Conservation (phyloP, 805 yeast genomes). For the Starmerella geochares region DNA sequence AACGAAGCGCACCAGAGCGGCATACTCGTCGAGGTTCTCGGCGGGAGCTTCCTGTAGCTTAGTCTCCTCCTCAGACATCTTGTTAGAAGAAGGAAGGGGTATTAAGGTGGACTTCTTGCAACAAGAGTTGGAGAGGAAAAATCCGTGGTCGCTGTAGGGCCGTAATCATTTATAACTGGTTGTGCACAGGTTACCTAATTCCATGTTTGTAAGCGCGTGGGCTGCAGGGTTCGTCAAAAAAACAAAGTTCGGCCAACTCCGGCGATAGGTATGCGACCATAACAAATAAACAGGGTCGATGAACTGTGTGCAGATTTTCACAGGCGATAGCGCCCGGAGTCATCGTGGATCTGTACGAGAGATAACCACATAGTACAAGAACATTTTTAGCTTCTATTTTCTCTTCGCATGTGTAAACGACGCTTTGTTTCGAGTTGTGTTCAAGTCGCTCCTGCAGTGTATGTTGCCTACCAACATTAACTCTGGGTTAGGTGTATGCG, state of each 20-base stretch:
- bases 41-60: slow-evolving; percentile 30
- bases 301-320: background rate
- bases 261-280: slow-evolving; percentile 17
- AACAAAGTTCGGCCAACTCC: slow-evolving; percentile 21
- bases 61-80: slow-evolving; percentile 28
- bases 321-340: background rate
- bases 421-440: background rate
- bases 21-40: slow-evolving; percentile 36
- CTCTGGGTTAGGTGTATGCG: slow-evolving; percentile 1
- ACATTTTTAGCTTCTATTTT: too few species aligned
- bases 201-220: background rate
- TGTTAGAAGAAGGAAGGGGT: slow-evolving; percentile 26
- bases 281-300: slow-evolving; percentile 17
- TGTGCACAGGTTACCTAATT: slow-evolving; percentile 17
- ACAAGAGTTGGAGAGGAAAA: slow-evolving; percentile 21
- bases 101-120: slow-evolving; percentile 18
- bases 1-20: slow-evolving; percentile 32
- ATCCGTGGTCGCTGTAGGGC: background rate
- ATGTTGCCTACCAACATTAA: background rate
- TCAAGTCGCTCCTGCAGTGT: background rate
- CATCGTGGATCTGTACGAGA: too few species aligned
- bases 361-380: too few species aligned
- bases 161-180: slow-evolving; percentile 18
- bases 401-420: too few species aligned
- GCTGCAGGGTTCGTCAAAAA: slow-evolving; percentile 21